Evolutionary conservation across 805 yeast genomes (phyloP).

Genomic region (Jamesozyma lodderae): DNA sequence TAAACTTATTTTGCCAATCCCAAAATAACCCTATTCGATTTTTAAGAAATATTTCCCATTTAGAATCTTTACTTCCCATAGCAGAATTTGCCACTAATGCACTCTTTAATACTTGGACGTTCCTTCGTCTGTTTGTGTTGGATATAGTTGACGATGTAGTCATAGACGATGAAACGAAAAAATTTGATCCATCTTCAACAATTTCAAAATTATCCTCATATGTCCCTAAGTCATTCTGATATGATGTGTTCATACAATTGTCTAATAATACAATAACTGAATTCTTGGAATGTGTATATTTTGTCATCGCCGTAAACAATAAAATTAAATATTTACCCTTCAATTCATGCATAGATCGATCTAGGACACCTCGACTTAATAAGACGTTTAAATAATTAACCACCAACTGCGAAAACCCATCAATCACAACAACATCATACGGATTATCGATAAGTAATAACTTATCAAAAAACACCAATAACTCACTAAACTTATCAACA

Average conservation of each 20-base stretch:
- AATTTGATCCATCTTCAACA: conserved; percentile 15
- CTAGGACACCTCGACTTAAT: conserved; percentile 2
- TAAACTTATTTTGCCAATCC: conserved; percentile 18
- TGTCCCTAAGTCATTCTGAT: conserved; percentile 7
- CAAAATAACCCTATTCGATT: conserved; percentile 23
- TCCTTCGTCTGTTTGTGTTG: conserved; percentile 7
- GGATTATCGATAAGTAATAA: conserved; percentile 5
- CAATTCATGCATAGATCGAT: conserved; percentile 18
- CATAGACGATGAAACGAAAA: conserved; percentile 13
- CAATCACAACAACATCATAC: conserved; percentile 22
- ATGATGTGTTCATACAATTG: conserved; percentile 29
- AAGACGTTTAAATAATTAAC: conserved; percentile 16
- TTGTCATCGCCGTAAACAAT: conserved; percentile 23
- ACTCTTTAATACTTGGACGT: conserved; percentile 25
- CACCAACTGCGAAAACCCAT: conserved; percentile 28
- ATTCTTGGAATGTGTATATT: conserved; percentile 17
- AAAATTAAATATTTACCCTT: conserved; percentile 23
- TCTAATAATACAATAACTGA: conserved; percentile 20
- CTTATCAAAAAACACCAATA: conserved; percentile 20
- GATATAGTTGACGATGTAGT: neutral
- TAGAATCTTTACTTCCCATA: conserved; percentile 22
- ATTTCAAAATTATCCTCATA: conserved; percentile 14
- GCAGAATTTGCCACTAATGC: conserved; percentile 26
- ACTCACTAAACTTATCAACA: conserved; percentile 19
- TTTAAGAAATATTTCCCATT: conserved; percentile 26